Base-by-base conservation (phyloP, 345 rosid species). In the Citrus australasica region DNA sequence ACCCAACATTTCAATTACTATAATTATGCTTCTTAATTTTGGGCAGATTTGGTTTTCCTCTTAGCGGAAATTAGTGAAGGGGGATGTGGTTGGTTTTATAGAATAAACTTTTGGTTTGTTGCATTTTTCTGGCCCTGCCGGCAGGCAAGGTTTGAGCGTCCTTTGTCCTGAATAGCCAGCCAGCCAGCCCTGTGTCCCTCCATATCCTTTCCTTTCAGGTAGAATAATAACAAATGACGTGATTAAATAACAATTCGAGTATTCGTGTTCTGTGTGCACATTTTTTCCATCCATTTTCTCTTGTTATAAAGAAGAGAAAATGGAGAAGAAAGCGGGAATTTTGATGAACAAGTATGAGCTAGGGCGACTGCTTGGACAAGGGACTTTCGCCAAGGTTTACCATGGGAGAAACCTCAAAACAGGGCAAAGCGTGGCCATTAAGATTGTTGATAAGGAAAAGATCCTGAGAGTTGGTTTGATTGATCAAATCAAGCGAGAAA, bases 321-420 rank as follows among this genome's bases (percentile, higher is more conserved):
- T 89, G 97, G 97, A 94, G 81, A 89, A 89, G 87, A 88, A 80
- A 56, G 86, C 89, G 63, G 62, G 77, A 30, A 76, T 85, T 7
- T 69, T 94, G 77, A 88, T 94, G 98, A 79, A 84, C 1, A 87
- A 75, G 79, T 94, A 85, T n/a, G 98, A 94, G 85, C 28, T 92
- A 0, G 97, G 97, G 10, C 80, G 92, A 56, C 37, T 92, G 74
- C 90, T 92, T n/a, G 97, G 98, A 13, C 87, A 88, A 77, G 98
- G 98, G 40, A 94, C 96, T 19, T 94, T 92, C 8, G 97, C 97
- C 11, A 94, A 94, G 85, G 98, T 94, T 33, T 92, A 92, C 84
- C 88, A 83, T 53, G 96, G 87, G 7, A 81, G 93, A 25, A 91
- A 89, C 83, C 78, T 91, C 55, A 42, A 82, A 51, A 82, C 94